phyloP scores from a whole-genome alignment of 2,329 filamentous ascomycete species.

The Aspergillus ibericus region DNA sequence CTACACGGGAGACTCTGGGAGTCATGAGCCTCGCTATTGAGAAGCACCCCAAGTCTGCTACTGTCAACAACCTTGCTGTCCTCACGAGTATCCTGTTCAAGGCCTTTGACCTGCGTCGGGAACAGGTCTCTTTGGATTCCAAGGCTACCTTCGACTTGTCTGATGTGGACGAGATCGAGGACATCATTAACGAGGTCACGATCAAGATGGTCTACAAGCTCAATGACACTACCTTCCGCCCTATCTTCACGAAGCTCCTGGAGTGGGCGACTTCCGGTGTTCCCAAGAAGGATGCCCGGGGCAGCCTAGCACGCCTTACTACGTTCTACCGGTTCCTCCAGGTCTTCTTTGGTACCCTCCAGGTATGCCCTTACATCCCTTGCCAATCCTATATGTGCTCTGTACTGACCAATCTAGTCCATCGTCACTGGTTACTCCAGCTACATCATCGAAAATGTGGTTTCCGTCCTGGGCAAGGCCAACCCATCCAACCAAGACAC shows the following conservation, averaged over 20 bases:
- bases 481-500: conserved; percentile 48
- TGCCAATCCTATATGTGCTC: not conserved
- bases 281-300: conserved; percentile 61
- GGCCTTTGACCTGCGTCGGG: conserved; percentile 51
- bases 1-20: conserved; percentile 67
- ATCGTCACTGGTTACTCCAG: conserved; percentile 91
- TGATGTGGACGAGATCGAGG: conserved; percentile 61
- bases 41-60: conserved; percentile 71
- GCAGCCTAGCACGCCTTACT: conserved; percentile 64
- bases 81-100: conserved; percentile 64
- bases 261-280: conserved; percentile 71
- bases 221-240: conserved; percentile 89
- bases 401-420: conserved; percentile 50
- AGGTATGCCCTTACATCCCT: conserved; percentile 46
- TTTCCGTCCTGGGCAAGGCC: conserved; percentile 57
- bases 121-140: conserved; percentile 33
- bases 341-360: conserved; percentile 79
- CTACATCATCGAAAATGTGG: conserved; percentile 76
- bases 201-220: conserved; percentile 95
- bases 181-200: conserved; percentile 65
- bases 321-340: conserved; percentile 80
- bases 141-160: conserved; percentile 45
- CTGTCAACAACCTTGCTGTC: conserved; percentile 71
- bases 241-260: conserved; percentile 81
- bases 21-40: conserved; percentile 71